phyloP scores from a whole-genome alignment of 257 asterid species.

The Rauvolfia tetraphylla region DNA sequence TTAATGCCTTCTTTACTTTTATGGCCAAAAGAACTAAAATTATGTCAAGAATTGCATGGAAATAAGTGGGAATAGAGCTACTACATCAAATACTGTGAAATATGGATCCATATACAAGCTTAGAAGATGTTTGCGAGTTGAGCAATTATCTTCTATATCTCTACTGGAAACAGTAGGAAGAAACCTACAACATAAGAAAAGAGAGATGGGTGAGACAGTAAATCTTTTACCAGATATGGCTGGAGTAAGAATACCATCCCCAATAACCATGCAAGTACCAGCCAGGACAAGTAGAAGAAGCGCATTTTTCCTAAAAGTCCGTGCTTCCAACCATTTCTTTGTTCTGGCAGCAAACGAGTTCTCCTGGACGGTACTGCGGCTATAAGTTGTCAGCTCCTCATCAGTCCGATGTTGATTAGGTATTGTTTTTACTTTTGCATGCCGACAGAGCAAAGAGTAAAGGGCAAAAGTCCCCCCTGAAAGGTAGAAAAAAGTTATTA shows the following conservation, averaged over 20 bases:
- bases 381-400: slow-evolving; percentile 96
- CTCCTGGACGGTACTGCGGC: slow-evolving; percentile 84
- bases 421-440: slow-evolving; percentile 80
- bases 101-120: not conserved
- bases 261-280: slow-evolving; percentile 94
- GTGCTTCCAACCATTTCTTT: slow-evolving; percentile 83
- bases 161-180: not conserved
- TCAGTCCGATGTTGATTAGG: slow-evolving; percentile 98
- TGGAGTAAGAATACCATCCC: slow-evolving; percentile 99
- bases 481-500: not conserved
- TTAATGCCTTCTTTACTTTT: not conserved
- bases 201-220: not conserved
- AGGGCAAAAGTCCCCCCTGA: slow-evolving; percentile 96
- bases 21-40: not conserved
- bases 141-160: not conserved
- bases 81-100: not conserved
- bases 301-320: slow-evolving; percentile 52
- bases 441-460: slow-evolving; percentile 91
- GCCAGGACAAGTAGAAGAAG: slow-evolving; percentile 80
- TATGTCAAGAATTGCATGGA: not conserved
- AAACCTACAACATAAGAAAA: not conserved
- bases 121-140: not conserved
- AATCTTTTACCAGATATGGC: slow-evolving; percentile 81
- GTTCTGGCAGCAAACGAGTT: slow-evolving; percentile 92
- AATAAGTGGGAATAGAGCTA: not conserved